These are phyloP conservation scores for Seiridium unicorne DNA, from an alignment of 2,329 filamentous ascomycete species.

Conservation along the genomic window DNA sequence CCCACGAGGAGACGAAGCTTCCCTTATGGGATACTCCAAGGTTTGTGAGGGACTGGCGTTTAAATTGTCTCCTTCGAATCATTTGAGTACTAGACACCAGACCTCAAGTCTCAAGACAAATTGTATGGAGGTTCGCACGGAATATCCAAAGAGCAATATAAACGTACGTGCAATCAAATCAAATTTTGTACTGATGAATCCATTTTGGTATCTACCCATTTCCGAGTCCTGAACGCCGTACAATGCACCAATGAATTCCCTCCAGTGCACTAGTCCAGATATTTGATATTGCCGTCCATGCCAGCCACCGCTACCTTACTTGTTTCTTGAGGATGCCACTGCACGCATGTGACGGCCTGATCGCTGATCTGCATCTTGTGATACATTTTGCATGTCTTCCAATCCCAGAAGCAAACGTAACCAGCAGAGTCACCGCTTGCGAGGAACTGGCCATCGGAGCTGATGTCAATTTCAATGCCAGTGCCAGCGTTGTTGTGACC, in stretches of 20 bases:
- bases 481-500: constrained; percentile 96
- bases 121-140: too few species aligned
- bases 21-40: too few species aligned
- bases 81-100: too few species aligned
- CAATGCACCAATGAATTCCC: not conserved
- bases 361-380: constrained; percentile 90
- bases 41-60: too few species aligned
- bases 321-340: constrained; percentile 97
- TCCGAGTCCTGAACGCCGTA: not conserved
- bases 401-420: constrained; percentile 96
- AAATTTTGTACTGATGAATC: not conserved
- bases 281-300: constrained; percentile 82
- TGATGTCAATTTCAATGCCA: constrained; percentile 84
- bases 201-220: constrained; percentile 1
- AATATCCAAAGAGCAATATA: too few species aligned
- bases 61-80: too few species aligned
- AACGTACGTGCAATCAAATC: too few species aligned
- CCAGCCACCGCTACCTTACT: constrained; percentile 92
- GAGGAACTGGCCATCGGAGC: constrained; percentile 89
- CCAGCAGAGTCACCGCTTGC: constrained; percentile 84
- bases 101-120: too few species aligned
- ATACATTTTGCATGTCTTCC: constrained; percentile 99
- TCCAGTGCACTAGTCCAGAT: constrained; percentile 71
- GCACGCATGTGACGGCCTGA: constrained; percentile 77
- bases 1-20: too few species aligned